These are phyloP conservation scores for Amoeboradix gromovi DNA, from an alignment of 371 early-diverging fungal species.

Conservation along the genomic window DNA sequence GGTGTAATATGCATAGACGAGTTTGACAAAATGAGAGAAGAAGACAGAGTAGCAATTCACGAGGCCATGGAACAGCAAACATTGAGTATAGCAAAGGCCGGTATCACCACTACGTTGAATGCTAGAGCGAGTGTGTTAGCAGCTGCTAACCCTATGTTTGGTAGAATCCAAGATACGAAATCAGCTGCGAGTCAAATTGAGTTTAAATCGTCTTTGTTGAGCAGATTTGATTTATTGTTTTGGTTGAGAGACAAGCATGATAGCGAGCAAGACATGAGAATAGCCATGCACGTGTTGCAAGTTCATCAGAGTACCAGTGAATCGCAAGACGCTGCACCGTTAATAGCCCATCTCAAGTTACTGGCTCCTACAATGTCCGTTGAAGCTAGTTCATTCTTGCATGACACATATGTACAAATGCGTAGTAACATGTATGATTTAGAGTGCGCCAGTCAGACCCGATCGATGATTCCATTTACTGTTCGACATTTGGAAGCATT, in stretches of 20 bases:
- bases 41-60: constrained; percentile 98
- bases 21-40: constrained; percentile 99
- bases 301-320: constrained; percentile 46
- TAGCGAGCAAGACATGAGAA: constrained; percentile 41
- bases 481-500: constrained; percentile 97
- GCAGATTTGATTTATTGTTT: constrained; percentile 90
- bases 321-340: constrained; percentile 12
- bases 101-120: constrained; percentile 96
- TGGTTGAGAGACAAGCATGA: constrained; percentile 74
- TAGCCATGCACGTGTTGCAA: constrained; percentile 69
- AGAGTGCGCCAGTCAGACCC: constrained; percentile 35
- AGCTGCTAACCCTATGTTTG: constrained; percentile 99
- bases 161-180: constrained; percentile 95
- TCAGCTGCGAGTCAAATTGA: constrained; percentile 87
- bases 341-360: constrained; percentile 17
- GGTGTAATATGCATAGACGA: constrained; percentile 99
- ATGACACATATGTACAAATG: constrained; percentile 76
- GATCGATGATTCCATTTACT: constrained; percentile 91
- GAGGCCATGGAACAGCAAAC: constrained; percentile 99
- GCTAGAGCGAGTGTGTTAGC: constrained; percentile 93
- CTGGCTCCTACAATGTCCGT: constrained; percentile 68
- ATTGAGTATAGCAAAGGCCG: constrained; percentile 98
- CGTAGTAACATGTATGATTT: constrained; percentile 52
- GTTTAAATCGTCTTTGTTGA: constrained; percentile 94
- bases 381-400: constrained; percentile 63